Base-by-base conservation (phyloP, 129 eudicot species). In the Centaurea solstitialis region DNA sequence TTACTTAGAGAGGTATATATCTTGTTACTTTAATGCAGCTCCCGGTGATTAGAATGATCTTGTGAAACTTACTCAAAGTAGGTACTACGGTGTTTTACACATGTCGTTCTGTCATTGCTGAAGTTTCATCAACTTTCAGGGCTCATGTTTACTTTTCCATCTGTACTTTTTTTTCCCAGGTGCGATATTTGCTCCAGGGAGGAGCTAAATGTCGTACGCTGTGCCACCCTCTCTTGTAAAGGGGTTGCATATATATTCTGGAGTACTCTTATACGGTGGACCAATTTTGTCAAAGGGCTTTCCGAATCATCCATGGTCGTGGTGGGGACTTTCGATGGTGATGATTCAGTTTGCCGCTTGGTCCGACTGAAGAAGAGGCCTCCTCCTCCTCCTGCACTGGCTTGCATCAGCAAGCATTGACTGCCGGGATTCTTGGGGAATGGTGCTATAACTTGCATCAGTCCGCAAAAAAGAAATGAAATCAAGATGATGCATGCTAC, bases 111-210 rank as follows among this genome's bases (percentile, higher is more conserved):
- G 76, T 79, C 75, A 77, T 77, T 89, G 69, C 77, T 82, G 86
- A 89, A 88, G 92, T 83, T 90, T 83, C 82, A 81, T 75, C 74
- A 81, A 81, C 89, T 85, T 82, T 86, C 81, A 87, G 86, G 86
- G 85, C 95, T 90, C 88, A 90, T 84, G 85, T 80, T 87, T 69
- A 65, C 72, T 73, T 86, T 90, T 83, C 81, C 83, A 75, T 89
- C 67, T 83, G 70, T 85, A 82, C 88, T 89, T 83, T 88, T 85
- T 90, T 89, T 87, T 26, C 93, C 88, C 91, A 92, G 97, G 91
- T 95, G 99, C 99, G 99, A 92, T 90, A 90, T 95, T 95, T 87
- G 97, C 99, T 95, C 99, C 97, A 65, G 69, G 98, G 93, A 90
- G 97, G 97, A 92, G 99, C 92, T 83, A 92, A 93, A 95, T 95